Percentiles rank a stretch among this genome's conserved stretches.
Conservation (phyloP, 352 stramenopile species). For the Phytophthora foliorum region DNA sequence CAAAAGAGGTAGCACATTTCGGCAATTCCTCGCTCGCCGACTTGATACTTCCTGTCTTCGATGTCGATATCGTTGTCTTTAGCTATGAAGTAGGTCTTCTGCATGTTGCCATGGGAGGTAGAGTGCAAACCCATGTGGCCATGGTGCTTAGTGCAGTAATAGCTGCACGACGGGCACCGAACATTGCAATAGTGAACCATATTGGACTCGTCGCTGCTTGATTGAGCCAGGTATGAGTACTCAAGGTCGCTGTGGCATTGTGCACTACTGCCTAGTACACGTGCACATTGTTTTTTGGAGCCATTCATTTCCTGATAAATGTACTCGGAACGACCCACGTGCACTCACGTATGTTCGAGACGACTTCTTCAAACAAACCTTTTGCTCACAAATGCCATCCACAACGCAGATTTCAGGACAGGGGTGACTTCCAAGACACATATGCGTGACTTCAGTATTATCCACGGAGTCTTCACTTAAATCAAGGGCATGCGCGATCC, state of each 20-base stretch:
- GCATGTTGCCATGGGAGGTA: slow-evolving; percentile 78
- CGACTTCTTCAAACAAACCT: slow-evolving; percentile 64
- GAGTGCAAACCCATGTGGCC: slow-evolving; percentile 59
- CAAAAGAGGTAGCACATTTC: slow-evolving; percentile 50
- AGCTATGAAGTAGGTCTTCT: slow-evolving; percentile 67
- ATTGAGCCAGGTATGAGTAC: slow-evolving; percentile 50
- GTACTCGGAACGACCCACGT: slow-evolving; percentile 62
- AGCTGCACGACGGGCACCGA: slow-evolving; percentile 65
- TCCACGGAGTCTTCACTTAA: neutral
- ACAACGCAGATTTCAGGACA: slow-evolving; percentile 53
- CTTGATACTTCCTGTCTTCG: slow-evolving; percentile 24
- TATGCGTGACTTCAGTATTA: slow-evolving; percentile 37
- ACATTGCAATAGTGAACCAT: slow-evolving; percentile 65
- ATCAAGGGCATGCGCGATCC: slow-evolving; percentile 23
- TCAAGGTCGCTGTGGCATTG: slow-evolving; percentile 35
- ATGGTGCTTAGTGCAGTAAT: slow-evolving; percentile 67
- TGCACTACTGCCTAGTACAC: slow-evolving; percentile 40
- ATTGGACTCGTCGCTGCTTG: neutral
- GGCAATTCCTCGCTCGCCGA: slow-evolving; percentile 33
- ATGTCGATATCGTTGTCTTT: slow-evolving; percentile 58
- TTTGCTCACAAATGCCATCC: slow-evolving; percentile 67
- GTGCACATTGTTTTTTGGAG: slow-evolving; percentile 55
- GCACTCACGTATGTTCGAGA: slow-evolving; percentile 55
- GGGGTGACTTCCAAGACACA: slow-evolving; percentile 52
- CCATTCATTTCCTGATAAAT: slow-evolving; percentile 80